phyloP scores from a whole-genome alignment of 495 filamentous ascomycete species.

The Podospora conica region DNA sequence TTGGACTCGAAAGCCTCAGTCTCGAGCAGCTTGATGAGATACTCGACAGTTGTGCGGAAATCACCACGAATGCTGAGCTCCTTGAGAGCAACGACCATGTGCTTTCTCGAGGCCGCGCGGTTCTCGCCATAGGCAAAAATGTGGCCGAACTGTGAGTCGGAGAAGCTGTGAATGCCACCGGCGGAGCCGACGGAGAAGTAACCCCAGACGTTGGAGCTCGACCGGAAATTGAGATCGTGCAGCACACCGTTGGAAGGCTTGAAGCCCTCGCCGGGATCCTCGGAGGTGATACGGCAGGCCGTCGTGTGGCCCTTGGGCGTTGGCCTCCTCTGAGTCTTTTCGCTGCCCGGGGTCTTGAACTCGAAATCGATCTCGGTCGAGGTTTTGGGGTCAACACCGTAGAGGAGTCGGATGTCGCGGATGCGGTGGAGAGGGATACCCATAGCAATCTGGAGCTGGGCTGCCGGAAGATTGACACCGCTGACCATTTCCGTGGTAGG shows the following conservation, averaged over 20 bases:
- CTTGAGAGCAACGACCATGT: constrained; percentile 99
- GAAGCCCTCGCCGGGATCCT: constrained; percentile 98
- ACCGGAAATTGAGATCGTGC: constrained; percentile 98
- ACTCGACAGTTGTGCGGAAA: constrained; percentile 97
- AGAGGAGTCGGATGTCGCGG: constrained; percentile 90
- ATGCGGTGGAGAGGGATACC: constrained; percentile 94
- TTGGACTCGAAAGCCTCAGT: constrained; percentile 98
- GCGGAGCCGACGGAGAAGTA: constrained; percentile 98
- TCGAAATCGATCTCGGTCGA: constrained; percentile 91
- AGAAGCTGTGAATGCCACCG: constrained; percentile 97
- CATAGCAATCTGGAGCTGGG: constrained; percentile 98
- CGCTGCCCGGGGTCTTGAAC: constrained; percentile 81
- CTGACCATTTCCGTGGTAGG: constrained; percentile 99
- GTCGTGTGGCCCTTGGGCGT: constrained; percentile 94
- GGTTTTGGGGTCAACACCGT: constrained; percentile 87
- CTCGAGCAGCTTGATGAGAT: constrained; percentile 97
- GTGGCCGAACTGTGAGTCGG: constrained; percentile 97
- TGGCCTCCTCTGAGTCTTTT: constrained; percentile 78
- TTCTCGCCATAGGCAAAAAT: constrained; percentile 99
- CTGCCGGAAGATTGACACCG: constrained; percentile 93
- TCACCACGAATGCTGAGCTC: constrained; percentile 99
- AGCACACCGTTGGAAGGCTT: constrained; percentile 98
- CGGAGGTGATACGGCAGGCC: constrained; percentile 98
- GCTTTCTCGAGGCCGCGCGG: constrained; percentile 88
- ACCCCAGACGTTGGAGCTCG: constrained; percentile 98